A percentile compares a stretch with the other conserved stretches of the same genome.
Conservation (phyloP, 768 basidiomycete species). For the Holtermanniella nyarrowii region DNA sequence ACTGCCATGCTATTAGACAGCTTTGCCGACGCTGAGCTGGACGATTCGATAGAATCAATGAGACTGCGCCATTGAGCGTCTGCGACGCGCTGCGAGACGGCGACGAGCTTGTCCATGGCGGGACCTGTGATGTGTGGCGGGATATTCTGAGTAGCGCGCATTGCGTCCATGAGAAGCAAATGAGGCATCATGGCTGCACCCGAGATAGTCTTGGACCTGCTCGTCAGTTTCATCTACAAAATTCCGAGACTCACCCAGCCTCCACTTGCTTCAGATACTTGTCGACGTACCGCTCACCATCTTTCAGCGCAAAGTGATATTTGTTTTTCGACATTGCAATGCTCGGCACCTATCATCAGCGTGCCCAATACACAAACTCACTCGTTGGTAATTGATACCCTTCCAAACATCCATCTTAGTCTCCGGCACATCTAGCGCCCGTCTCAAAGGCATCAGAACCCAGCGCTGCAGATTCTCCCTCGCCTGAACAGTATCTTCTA, state of each 20-base stretch:
- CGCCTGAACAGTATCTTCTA: conserved; percentile 44
- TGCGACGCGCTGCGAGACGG: conserved; percentile 45
- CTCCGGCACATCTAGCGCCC: conserved; percentile 47
- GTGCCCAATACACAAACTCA: neutral
- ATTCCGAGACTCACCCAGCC: conserved; percentile 41
- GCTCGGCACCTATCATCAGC: conserved; percentile 42
- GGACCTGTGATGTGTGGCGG: conserved; percentile 33
- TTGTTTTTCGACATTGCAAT: conserved; percentile 55
- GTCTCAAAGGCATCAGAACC: conserved; percentile 53
- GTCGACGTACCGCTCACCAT: conserved; percentile 49
- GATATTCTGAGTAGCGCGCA: conserved; percentile 19
- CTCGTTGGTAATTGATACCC: conserved; percentile 17
- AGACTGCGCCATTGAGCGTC: conserved; percentile 62
- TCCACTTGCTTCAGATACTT: conserved; percentile 52
- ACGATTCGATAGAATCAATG: conserved; percentile 45
- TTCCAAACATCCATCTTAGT: conserved; percentile 52
- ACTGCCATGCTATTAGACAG: conserved; percentile 57
- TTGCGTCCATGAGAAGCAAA: conserved; percentile 48
- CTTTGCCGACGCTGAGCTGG: conserved; percentile 50
- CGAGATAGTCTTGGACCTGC: conserved; percentile 47
- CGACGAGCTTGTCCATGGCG: conserved; percentile 1
- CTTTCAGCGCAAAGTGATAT: conserved; percentile 50
- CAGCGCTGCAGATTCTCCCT: conserved; percentile 54
- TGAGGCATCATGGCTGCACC: conserved; percentile 55
- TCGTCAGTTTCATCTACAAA: neutral